These are phyloP conservation scores for Irpex sp. DNA, from an alignment of 1,284 basidiomycete genomes.

Conservation along the genomic window DNA sequence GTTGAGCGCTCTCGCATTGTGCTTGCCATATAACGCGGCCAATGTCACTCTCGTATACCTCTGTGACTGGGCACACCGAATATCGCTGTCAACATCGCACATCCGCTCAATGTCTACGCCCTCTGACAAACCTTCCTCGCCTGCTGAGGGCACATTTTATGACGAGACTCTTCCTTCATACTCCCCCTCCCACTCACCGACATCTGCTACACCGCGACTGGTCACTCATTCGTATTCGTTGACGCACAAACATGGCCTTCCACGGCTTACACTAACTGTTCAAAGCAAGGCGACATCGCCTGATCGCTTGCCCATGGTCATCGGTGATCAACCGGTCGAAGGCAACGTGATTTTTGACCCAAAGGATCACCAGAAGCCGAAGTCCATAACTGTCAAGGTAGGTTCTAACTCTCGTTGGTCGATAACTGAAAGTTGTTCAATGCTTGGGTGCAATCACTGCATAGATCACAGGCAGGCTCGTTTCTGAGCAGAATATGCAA, in stretches of 20 bases:
- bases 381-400: background rate
- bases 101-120: background rate
- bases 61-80: background rate
- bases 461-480: background rate
- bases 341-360: slow-evolving; percentile 3
- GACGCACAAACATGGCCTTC: background rate
- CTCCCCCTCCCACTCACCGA: background rate
- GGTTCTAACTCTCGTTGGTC: background rate
- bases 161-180: background rate
- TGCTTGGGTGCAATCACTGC: background rate
- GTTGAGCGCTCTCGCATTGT: background rate
- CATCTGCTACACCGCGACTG: background rate
- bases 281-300: background rate
- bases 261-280: slow-evolving; percentile 1
- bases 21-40: background rate
- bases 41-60: background rate
- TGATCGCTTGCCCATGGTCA: background rate
- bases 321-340: background rate
- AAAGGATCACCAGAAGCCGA: background rate
- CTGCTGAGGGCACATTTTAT: background rate
- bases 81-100: background rate
- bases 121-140: background rate
- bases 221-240: background rate
- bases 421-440: background rate
- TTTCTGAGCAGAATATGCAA: background rate